Base-by-base conservation (phyloP, 257 asterid genomes). In the Paulownia fortunei region DNA sequence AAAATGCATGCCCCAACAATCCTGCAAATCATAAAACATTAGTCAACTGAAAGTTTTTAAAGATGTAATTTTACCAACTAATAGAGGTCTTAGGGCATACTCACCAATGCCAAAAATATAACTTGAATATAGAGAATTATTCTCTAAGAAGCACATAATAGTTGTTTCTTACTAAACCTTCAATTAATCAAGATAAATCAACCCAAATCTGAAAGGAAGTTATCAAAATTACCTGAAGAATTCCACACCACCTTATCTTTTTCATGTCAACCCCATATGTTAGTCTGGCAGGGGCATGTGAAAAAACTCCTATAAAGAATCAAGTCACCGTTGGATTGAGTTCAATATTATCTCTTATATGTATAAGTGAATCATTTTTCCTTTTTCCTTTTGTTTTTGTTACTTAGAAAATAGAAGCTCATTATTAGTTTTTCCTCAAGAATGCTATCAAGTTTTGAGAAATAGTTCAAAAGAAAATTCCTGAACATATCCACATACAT, bases 201-300 rank as follows among this genome's bases (percentile, higher is more conserved):
- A 11, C 58, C 30, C 18, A 76, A 51, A 52, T 32, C 42, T 59
- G 27, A 55, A 49, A 34, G 32, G n/a, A 23, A 55, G 34, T 56
- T 59, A 72, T 76, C 24, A 36, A 66, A 39, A 58, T 67, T 76
- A 92, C 97, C 97, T 92, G 97, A 73, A 92, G 92, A 70, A 92
- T 92, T 60, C 97, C 97, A 71, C 92, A 89, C 93, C 91, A 92
- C 79, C 97, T 84, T 52, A 90, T 92, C 80, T 27, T 78, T 82
- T 79, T 89, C 90, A 92, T 82, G 81, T 92, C 92, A 59, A 92
- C 92, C 36, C 97, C 97, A 64, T 89, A 90, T 6, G 90, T 81
- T 36, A 92, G 89, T 54, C 89, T 83, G 80, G 89, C 96, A 0
- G 94, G 97, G 23, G 94, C 94, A 77, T 92, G 96, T 69, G 94